A percentile compares a stretch with the other conserved stretches of the same genome.
Evolutionary conservation across 2,329 filamentous ascomycete genomes (phyloP).

Genomic region (Microcyclospora pomicola): DNA sequence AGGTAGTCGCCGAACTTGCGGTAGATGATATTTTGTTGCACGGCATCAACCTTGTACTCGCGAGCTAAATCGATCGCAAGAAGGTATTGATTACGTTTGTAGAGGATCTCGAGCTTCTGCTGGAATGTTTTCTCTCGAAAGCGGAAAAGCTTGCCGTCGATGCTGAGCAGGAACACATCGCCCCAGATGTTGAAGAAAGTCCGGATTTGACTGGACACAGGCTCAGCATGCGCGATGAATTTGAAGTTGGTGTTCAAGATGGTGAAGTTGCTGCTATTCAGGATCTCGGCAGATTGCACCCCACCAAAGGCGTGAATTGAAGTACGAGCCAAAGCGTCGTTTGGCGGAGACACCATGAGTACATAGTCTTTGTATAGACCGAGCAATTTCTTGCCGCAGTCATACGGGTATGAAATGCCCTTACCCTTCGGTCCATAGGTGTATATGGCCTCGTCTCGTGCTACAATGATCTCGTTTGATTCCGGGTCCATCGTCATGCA

Average conservation of each 20-base stretch:
- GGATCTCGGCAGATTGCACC: conserved; percentile 58
- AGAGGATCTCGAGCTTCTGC: conserved; percentile 84
- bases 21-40: conserved; percentile 83
- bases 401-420: conserved; percentile 79
- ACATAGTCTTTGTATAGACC: conserved; percentile 74
- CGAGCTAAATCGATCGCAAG: conserved; percentile 86
- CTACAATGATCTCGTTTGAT: conserved; percentile 79
- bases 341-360: conserved; percentile 69
- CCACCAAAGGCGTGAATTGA: conserved; percentile 61
- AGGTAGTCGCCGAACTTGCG: conserved; percentile 87
- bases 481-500: conserved; percentile 81
- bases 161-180: conserved; percentile 75
- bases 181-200: conserved; percentile 79
- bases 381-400: conserved; percentile 75
- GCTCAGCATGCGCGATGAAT: conserved; percentile 79
- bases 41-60: conserved; percentile 64
- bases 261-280: conserved; percentile 78
- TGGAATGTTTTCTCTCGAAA: conserved; percentile 86
- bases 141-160: conserved; percentile 80
- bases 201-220: conserved; percentile 66
- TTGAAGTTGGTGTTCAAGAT: conserved; percentile 84
- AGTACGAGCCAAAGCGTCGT: conserved; percentile 39
- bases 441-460: conserved; percentile 87
- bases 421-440: conserved; percentile 77
- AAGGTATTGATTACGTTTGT: conserved; percentile 84